Base-by-base conservation (phyloP, 129 eudicot species). In the Oenanthe sinensis region DNA sequence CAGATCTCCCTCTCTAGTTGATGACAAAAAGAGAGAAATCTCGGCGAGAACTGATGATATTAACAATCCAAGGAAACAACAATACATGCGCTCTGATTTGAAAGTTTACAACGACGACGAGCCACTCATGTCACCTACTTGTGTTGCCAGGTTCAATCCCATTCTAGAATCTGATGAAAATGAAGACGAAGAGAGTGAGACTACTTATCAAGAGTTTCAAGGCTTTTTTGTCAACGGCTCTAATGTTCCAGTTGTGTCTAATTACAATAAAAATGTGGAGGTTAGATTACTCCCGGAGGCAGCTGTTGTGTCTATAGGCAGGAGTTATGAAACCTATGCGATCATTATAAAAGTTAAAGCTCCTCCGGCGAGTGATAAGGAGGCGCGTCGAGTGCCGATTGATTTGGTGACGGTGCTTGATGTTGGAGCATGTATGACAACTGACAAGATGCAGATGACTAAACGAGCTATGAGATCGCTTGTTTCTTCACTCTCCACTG, bases 31-130 rank as follows among this genome's bases (percentile, higher is more conserved):
- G 7, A 75, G 85, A 50, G 79, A 81, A 52, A 77, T 26, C 12
- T 20, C 50, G 37, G 28, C 47, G 12, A 52, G 20, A 37, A 40
- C 0, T 45, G 70, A 72, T 72, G 15, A 22, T n/a, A 74, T 12
- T 48, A 83, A 67, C 84, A 69, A 65, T 37, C 46, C 60, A 37
- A 46, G 79, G 43, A 84, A 84, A 79, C 79, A 63, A 81, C 81
- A 63, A 4, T 80, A n/a, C n/a, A 30, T 75, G 50, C 78, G 85
- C 55, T 75, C 87, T 47, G 86, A 85, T 52, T 85, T 92, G 80
- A 90, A 92, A 77, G 90, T 89, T 19, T 96, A 92, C 47, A 91
- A 96, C 77, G 99, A 96, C 42, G 99, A 96, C 68, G 99, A 96
- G 81, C 97, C 99, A 0, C 60, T 96, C 45, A 82, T 79, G 78